Conservation (phyloP, 306 rosid species). For the Pyrus pyrifolia region DNA sequence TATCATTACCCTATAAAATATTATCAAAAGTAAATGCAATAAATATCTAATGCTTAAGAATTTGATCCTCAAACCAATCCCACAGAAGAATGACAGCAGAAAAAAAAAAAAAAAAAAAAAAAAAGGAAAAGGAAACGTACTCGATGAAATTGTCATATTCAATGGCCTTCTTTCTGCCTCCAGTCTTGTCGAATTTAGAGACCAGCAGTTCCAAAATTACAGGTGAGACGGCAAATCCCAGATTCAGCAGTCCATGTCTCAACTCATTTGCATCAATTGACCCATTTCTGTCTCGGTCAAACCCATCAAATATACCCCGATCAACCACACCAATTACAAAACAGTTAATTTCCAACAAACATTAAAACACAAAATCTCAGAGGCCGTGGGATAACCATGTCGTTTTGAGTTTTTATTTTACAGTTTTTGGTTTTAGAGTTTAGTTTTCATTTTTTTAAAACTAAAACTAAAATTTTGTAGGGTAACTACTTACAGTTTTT, state of each 20-base stretch:
- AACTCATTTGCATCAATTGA: conserved; percentile 61
- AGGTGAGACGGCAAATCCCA: conserved; percentile 81
- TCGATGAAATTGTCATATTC: conserved; percentile 97
- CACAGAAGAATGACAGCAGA: background rate
- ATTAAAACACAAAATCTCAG: no score
- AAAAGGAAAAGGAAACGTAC: conserved; percentile 22
- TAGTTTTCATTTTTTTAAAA: no score
- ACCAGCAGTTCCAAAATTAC: conserved; percentile 75
- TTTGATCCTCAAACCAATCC: background rate
- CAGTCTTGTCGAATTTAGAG: conserved; percentile 84
- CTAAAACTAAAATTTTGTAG: no score
- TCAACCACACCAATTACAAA: background rate
- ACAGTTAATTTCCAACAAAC: background rate
- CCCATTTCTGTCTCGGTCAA: conserved; percentile 89
- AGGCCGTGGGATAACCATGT: no score
- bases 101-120: conserved; percentile 8
- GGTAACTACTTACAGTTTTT: no score
- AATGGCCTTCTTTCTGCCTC: conserved; percentile 66
- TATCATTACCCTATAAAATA: background rate
- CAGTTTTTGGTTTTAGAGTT: no score
- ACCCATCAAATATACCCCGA: conserved; percentile 75
- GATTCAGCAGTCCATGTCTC: conserved; percentile 73
- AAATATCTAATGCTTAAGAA: background rate
- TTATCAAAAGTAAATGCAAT: background rate
- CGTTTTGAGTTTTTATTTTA: no score